Evolutionary conservation across 805 yeast genomes (phyloP), one percentile per base, ranked within the genome.

Genomic region (Sugiyamaella chiloensis): DNA sequence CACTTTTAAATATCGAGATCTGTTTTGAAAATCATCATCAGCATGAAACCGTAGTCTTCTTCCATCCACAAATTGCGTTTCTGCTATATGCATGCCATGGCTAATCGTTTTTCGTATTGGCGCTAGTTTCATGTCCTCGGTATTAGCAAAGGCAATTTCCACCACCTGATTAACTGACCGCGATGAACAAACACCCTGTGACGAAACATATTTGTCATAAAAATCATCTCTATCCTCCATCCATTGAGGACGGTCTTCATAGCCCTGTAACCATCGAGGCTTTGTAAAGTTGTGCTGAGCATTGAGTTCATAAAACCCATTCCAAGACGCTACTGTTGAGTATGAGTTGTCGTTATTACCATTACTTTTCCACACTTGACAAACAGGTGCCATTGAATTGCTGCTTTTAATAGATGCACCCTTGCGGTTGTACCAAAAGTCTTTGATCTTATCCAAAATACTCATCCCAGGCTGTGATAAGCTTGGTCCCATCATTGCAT

Each of bases 281-380:
- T 37, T 44, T 39, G 50, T 50, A 42, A 26, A 54, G 42, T 56
- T 50, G 29, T 52, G 47, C 2, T 52, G 17, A 1, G 54, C 47
- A 41, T 64, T 63, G 11, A 63, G 45, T 20, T 52, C 51, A 43
- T 63, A 61, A 42, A 66, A 66, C 32, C 51, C 46, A 8, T 52
- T 49, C 69, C 68, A 65, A 9, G 70, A 65, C 3, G 61, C 60
- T 5, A 65, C 50, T 5, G 47, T n/a, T 9, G 67, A 60, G 19
- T 34, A 21, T 17, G 12, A n/a, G 34, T 29, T 29, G 16, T 29
- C 34, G 11, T 34, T 14, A 12, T 34, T 34, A 16, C 20, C 20
- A 16, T 34, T 16, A 12, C 37, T 21, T 14, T 19, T 12, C 37
- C 37, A 34, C 20, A 34, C 20, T 19, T 19, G 21, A 21, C 37